phyloP scores from a whole-genome alignment of 108 stramenopile species.

The Skeletonema menzelii region DNA sequence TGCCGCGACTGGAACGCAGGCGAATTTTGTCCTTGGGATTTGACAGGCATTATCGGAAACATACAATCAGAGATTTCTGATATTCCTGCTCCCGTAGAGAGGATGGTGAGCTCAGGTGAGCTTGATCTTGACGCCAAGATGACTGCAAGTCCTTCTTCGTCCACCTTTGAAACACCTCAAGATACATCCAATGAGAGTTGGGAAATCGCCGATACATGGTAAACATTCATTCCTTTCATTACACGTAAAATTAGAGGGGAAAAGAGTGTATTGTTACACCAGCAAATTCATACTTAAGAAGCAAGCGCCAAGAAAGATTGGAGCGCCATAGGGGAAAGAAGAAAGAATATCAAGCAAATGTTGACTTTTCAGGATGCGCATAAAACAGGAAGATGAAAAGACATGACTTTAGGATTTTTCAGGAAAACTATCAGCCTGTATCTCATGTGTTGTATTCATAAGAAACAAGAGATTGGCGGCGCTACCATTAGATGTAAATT shows the following conservation, averaged over 20 bases:
- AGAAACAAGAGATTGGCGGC: not conserved
- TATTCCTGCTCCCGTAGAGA: not conserved
- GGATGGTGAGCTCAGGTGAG: not conserved
- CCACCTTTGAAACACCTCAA: not conserved
- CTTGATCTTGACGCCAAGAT: not conserved
- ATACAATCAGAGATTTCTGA: not conserved
- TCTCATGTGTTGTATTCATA: not conserved
- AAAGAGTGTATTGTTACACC: not conserved
- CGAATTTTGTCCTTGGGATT: slow-evolving; percentile 51
- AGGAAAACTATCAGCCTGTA: not conserved
- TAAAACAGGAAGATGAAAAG: not conserved
- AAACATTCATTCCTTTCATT: not conserved
- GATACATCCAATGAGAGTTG: not conserved
- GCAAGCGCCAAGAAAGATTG: not conserved
- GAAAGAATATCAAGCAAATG: not conserved
- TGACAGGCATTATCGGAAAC: slow-evolving; percentile 2
- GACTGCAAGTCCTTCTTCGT: not conserved
- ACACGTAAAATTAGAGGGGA: not conserved
- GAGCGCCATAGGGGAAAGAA: not conserved
- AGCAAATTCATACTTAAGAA: not conserved
- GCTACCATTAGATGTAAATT: not conserved
- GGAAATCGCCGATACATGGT: not conserved
- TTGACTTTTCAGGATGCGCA: not conserved
- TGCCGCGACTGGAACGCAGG: slow-evolving; percentile 50
- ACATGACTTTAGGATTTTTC: not conserved